Base-by-base conservation (phyloP, 1,284 basidiomycete species). In the Boletus semigastroideus region DNA sequence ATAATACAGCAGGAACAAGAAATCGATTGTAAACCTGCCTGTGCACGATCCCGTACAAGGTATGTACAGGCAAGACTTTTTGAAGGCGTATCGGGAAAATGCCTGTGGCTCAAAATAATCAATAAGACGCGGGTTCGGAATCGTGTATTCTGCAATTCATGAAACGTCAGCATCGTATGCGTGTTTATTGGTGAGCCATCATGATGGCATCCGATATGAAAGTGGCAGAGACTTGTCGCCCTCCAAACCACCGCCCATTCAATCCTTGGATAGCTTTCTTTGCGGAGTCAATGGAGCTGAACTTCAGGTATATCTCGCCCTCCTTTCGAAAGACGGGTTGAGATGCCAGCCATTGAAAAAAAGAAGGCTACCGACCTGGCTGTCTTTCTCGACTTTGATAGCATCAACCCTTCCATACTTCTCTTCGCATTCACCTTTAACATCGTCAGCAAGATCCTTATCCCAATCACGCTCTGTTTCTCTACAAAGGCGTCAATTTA, bases 291-390 rank as follows among this genome's bases (percentile, higher is more conserved):
- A 93, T 76, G 31, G 79, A 72, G 58, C 83, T 84, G 65, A 99
- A 98, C 70, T 94, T 92, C 67, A 99, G 80, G 70, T 97, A 99
- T 39, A 99, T 98, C 71, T 99, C 96, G 62, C 96, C 96, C 92
- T 97, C 62, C n/a, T 43, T 48, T 43, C 38, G 25, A 39, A n/a
- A 28, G 36, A 50, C 52, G 47, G 1, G 39, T 36, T 20, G 13
- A 48, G 40, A 49, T 4, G 13, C 44, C 8, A 31, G 28, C 49
- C 20, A 34, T 25, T 13, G 19, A 38, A 34, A 27, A 44, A 41
- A 40, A 36, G 9, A 9, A 8, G 13, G 30, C 11, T 4, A 56
- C 82, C 61, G 55, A 94, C 94, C 77, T 93, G 84, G 31, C 92
- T 92, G 62, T 98, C 94, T 73, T 86, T 94, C 68, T 97, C 94